Conservation (phyloP, 2,329 filamentous ascomycete species). For the Thielaviopsis ethacetica region DNA sequence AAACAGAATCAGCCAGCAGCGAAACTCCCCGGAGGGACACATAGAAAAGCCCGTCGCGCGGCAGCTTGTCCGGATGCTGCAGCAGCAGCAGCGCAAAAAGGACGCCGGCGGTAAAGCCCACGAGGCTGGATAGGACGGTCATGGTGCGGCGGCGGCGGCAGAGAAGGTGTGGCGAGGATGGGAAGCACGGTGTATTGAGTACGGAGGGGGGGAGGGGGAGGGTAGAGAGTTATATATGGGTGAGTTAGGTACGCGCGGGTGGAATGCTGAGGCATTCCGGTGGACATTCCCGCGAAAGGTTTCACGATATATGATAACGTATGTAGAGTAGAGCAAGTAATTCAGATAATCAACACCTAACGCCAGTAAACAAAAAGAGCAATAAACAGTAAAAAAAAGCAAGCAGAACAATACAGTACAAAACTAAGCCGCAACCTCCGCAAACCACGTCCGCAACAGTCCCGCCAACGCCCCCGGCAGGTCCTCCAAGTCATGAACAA, state of each 20-base stretch:
- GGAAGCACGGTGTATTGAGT: background rate
- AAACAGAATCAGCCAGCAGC: too few relatives aligned
- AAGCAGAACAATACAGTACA: background rate
- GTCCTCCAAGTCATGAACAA: slow-evolving; percentile 83
- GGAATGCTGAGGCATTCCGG: too few relatives aligned
- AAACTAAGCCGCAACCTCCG: slow-evolving; percentile 39
- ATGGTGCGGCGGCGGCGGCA: too few relatives aligned
- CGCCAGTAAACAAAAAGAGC: background rate
- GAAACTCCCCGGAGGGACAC: too few relatives aligned
- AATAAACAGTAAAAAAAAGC: background rate
- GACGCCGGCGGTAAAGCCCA: slow-evolving; percentile 2
- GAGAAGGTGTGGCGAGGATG: too few relatives aligned
- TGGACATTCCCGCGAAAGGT: background rate
- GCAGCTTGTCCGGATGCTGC: background rate
- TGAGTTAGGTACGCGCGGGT: too few relatives aligned
- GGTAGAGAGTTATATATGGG: background rate
- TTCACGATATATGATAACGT: background rate
- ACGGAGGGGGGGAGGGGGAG: background rate
- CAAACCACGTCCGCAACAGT: slow-evolving; percentile 90
- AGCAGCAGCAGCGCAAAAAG: background rate
- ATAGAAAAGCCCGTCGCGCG: background rate
- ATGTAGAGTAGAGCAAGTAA: background rate
- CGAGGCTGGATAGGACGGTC: background rate
- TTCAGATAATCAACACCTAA: background rate
- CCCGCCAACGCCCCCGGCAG: slow-evolving; percentile 76